Evolutionary conservation across 2,329 filamentous ascomycete genomes (phyloP), one percentile per base, ranked within the genome.

Genomic region (Xylariaceae sp.): DNA sequence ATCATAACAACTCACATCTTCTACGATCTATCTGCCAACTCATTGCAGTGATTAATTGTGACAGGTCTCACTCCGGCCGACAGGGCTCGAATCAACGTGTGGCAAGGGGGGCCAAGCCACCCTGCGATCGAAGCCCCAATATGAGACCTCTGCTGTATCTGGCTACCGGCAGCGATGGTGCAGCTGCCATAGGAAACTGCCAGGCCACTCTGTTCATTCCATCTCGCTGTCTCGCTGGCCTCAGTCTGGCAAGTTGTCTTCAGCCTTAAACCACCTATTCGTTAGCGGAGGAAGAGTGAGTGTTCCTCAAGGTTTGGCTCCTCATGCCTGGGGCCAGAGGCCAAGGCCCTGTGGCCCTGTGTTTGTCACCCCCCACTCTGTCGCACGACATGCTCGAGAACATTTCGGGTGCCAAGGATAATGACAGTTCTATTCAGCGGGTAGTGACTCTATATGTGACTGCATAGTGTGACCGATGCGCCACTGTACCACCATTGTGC

Each of bases 381-480:
- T 11, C 11, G 21, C 21, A 6, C 6, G 21, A 6, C 21, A 24
- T 21, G 18, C 16, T 13, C 28, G 14, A 29, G 17, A 19, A 18
- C 9, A n/a, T n/a, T n/a, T 16, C 28, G 18, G 21, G 33, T 17
- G 26, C 33, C 24, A 34, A 41, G 21, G 32, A 28, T 9, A 32
- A 38, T 16, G 29, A 23, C 11, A 26, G 19, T 27, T 37, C 21
- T 19, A 34, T 18, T n/a, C 18, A 34, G 3, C 34, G n/a, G 19
- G 33, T 40, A 30, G 30, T 32, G 38, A 32, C 26, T 37, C 33
- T 33, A 16, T 36, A 29, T 31, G 39, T 34, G 34, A 40, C 32
- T 26, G 32, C n/a, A 30, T 21, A 34, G 15, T 38, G 34, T 37
- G 46, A 48, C 43, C 40, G 46, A 35, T 43, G 35, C 46, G 40